These are phyloP conservation scores for Acanthamoeba sp. DNA, from an alignment of 208 protist genomes.

Conservation along the genomic window DNA sequence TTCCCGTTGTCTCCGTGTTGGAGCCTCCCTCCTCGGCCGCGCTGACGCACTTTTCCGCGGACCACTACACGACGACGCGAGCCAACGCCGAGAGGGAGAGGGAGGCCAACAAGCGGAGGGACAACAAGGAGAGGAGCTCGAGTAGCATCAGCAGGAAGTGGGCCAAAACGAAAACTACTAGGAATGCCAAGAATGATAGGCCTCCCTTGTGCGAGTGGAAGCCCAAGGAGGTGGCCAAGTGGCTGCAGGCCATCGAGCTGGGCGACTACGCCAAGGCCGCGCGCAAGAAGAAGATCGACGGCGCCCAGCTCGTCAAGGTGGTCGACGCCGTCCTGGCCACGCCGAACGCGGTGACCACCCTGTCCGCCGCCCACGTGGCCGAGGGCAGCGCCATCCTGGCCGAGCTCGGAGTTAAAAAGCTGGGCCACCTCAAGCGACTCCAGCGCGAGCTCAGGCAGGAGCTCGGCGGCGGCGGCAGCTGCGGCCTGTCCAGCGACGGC, in stretches of 20 bases:
- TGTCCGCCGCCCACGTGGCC: neutral
- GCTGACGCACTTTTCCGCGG: neutral
- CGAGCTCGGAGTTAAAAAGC: neutral
- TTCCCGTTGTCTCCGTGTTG: neutral
- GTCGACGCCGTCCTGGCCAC: neutral
- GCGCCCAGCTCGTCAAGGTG: neutral
- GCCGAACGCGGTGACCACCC: no score
- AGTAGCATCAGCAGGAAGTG: neutral
- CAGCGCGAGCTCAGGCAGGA: neutral
- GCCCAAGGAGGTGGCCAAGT: conserved; percentile 46
- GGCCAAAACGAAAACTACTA: neutral
- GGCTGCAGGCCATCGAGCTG: conserved; percentile 19
- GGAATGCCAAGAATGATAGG: neutral
- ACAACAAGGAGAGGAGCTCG: neutral
- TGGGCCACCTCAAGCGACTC: conserved; percentile 21
- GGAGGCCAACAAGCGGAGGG: no score
- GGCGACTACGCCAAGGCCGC: conserved; percentile 21
- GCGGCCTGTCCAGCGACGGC: neutral
- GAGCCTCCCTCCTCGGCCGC: neutral
- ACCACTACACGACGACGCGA: neutral
- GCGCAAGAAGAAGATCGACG: neutral
- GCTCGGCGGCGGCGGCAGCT: neutral
- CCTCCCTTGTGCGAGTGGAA: neutral
- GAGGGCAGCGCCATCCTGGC: neutral
- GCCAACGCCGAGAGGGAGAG: no score